Conservation (phyloP, 1,139 yeast species). For the Saccharomyces hybrid region DNA sequence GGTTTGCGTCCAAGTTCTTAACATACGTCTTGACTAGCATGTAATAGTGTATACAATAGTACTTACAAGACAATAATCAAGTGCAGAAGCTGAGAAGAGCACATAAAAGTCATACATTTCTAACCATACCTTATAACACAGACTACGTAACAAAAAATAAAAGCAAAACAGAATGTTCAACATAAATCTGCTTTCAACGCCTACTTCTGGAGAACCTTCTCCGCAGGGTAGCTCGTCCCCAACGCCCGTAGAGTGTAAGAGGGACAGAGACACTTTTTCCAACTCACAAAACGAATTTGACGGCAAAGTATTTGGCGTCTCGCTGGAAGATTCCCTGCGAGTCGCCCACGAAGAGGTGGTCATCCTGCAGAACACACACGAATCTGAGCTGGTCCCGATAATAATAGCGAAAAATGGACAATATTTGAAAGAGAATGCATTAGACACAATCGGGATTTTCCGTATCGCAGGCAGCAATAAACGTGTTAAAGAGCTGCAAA, state of each 20-base stretch:
- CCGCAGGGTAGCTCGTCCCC: not conserved
- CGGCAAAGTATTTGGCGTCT: slow-evolving; percentile 60
- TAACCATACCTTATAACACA: not conserved
- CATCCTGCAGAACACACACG: slow-evolving; percentile 4
- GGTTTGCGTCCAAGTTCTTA: not conserved
- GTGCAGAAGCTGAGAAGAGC: not conserved
- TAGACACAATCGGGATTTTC: slow-evolving; percentile 77
- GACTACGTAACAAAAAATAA: not conserved
- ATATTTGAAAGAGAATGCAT: slow-evolving; percentile 63
- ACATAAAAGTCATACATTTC: not conserved
- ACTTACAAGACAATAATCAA: not conserved
- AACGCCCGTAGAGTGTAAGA: not conserved
- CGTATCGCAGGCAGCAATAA: slow-evolving; percentile 85
- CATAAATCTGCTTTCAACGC: not conserved
- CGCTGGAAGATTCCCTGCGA: slow-evolving; percentile 54
- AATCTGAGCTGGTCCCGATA: slow-evolving; percentile 12
- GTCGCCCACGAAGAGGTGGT: slow-evolving; percentile 38
- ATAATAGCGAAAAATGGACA: slow-evolving; percentile 91
- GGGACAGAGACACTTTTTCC: not conserved
- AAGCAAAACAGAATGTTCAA: not conserved
- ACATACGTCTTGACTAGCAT: not conserved
- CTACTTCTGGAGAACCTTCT: not conserved
- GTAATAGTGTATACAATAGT: not conserved
- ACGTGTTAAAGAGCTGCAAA: slow-evolving; percentile 73
- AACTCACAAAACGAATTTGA: slow-evolving; percentile 20